phyloP scores from a whole-genome alignment of 78 protist genomes.

The Polysphondylium violaceum region DNA sequence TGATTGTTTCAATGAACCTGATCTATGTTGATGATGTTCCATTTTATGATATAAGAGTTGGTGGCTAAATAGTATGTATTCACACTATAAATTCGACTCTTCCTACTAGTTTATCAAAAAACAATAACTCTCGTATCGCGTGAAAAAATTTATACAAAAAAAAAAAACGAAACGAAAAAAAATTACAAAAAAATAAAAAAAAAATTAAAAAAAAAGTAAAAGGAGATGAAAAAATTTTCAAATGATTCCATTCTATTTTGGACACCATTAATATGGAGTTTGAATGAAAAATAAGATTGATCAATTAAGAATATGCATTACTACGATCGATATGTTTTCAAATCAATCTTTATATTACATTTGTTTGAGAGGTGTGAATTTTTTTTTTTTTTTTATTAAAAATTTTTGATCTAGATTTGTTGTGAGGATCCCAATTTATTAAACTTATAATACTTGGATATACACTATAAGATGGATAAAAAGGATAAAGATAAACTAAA shows the following conservation, averaged over 20 bases:
- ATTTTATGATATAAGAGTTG: neutral
- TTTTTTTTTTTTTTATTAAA: conserved; percentile 4
- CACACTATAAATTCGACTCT: neutral
- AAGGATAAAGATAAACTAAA: conserved; percentile 33
- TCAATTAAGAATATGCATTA: too few species aligned
- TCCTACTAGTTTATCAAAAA: too few species aligned
- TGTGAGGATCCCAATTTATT: neutral
- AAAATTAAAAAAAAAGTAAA: neutral
- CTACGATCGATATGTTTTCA: too few species aligned
- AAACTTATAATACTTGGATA: neutral
- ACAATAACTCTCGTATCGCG: too few species aligned
- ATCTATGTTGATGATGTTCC: conserved; percentile 76
- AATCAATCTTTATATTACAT: too few species aligned
- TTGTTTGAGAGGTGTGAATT: too few species aligned
- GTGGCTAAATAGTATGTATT: neutral
- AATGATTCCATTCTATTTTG: neutral
- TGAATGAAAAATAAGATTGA: too few species aligned
- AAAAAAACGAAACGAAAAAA: neutral
- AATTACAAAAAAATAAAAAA: neutral
- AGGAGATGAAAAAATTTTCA: neutral
- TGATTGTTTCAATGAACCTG: conserved; percentile 76
- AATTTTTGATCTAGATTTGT: neutral
- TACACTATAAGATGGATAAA: conserved; percentile 1
- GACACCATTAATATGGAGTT: neutral
- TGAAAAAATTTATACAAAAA: neutral